phyloP scores from a whole-genome alignment of 2,329 filamentous ascomycete genomes.

The Mycogone perniciosa region DNA sequence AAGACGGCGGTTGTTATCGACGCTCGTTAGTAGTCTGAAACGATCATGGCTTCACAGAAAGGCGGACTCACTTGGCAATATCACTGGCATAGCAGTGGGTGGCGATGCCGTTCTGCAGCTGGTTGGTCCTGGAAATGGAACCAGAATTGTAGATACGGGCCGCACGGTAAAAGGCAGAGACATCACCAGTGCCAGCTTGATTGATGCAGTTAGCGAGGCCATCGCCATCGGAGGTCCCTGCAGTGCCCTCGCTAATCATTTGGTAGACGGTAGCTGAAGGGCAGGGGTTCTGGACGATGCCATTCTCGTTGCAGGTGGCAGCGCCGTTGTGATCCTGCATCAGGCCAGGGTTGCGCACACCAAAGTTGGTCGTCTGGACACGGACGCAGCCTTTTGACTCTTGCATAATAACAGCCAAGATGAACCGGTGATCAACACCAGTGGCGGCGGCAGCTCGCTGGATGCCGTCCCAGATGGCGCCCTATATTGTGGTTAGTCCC shows the following conservation, averaged over 20 bases:
- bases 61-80: slow-evolving; percentile 14
- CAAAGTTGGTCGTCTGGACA: slow-evolving; percentile 33
- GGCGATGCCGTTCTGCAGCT: slow-evolving; percentile 14
- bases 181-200: slow-evolving; percentile 2
- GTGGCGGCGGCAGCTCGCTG: slow-evolving; percentile 22
- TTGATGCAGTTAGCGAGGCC: slow-evolving; percentile 26
- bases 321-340: slow-evolving; percentile 33
- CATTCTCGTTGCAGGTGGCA: slow-evolving; percentile 29
- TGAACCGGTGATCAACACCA: slow-evolving; percentile 33
- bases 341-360: slow-evolving; percentile 37
- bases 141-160: slow-evolving; percentile 19
- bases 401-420: slow-evolving; percentile 38
- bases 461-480: slow-evolving; percentile 23
- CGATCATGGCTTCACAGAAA: neutral
- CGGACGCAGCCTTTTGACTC: slow-evolving; percentile 40
- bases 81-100: slow-evolving; percentile 18
- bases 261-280: slow-evolving; percentile 21
- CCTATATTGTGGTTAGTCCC: slow-evolving; percentile 1
- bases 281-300: slow-evolving; percentile 21
- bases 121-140: slow-evolving; percentile 15
- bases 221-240: slow-evolving; percentile 34
- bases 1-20: slow-evolving; percentile 16
- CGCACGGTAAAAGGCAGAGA: slow-evolving; percentile 15
- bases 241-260: slow-evolving; percentile 36
- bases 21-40: neutral